Conservation (phyloP, 2,329 filamentous ascomycete species). For the Daldinia eschscholtzii region DNA sequence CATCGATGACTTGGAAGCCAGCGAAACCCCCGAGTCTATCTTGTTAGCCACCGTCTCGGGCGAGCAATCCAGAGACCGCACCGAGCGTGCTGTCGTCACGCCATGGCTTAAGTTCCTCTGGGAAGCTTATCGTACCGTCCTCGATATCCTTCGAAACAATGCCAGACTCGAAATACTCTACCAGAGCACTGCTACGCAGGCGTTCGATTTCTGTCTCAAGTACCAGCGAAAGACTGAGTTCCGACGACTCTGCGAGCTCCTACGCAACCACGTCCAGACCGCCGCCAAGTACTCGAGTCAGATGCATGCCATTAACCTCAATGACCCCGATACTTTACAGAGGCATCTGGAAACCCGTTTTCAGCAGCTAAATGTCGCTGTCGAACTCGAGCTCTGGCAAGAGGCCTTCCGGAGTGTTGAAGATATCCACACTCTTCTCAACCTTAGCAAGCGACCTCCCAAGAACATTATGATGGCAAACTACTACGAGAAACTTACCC, state of each 20-base stretch:
- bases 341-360: constrained; percentile 98
- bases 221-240: constrained; percentile 99
- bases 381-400: constrained; percentile 98
- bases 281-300: constrained; percentile 98
- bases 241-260: constrained; percentile 95
- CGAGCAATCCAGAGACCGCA: constrained; percentile 96
- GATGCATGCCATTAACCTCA: constrained; percentile 99
- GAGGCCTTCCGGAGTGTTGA: constrained; percentile 99
- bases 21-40: constrained; percentile 97
- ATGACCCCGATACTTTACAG: constrained; percentile 96
- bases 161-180: constrained; percentile 97
- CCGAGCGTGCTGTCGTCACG: constrained; percentile 96
- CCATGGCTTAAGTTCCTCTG: constrained; percentile 99
- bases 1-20: constrained; percentile 95
- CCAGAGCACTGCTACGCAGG: constrained; percentile 97
- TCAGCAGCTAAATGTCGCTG: constrained; percentile 97
- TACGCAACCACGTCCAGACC: constrained; percentile 98
- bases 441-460: constrained; percentile 95
- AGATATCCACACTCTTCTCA: constrained; percentile 97
- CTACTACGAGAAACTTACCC: constrained; percentile 99
- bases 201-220: constrained; percentile 98
- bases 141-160: constrained; percentile 99
- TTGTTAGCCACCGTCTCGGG: constrained; percentile 97
- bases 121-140: constrained; percentile 98
- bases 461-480: constrained; percentile 99